phyloP scores from a whole-genome alignment of 2,329 filamentous ascomycete genomes.

The Neopestalotiopsis rosae region DNA sequence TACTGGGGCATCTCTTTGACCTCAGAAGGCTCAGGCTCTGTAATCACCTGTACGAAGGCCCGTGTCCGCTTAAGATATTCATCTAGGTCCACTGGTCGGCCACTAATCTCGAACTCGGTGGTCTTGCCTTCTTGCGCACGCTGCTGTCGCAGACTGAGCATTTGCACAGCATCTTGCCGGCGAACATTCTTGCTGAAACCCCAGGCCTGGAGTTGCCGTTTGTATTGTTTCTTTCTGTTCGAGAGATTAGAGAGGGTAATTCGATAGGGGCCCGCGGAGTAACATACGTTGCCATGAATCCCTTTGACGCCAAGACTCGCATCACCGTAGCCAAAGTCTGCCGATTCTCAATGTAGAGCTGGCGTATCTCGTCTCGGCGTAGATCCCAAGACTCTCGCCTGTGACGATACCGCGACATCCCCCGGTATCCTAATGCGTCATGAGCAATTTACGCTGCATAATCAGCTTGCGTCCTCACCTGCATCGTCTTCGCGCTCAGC shows the following conservation, averaged over 20 bases:
- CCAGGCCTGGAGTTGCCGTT: background rate
- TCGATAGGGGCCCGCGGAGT: background rate
- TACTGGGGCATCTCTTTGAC: background rate
- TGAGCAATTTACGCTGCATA: background rate
- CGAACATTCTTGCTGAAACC: background rate
- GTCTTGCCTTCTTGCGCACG: background rate
- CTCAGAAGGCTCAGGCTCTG: background rate
- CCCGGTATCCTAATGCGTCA: background rate
- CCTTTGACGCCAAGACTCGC: background rate
- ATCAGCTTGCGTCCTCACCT: conserved; percentile 5
- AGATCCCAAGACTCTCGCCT: conserved; percentile 5
- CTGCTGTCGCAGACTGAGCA: background rate
- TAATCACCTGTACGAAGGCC: background rate
- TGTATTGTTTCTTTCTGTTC: background rate
- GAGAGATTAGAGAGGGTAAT: background rate
- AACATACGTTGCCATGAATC: background rate
- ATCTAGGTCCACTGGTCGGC: background rate
- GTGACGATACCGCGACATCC: background rate
- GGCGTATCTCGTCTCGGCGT: conserved; percentile 8
- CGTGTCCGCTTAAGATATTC: background rate
- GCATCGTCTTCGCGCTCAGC: background rate
- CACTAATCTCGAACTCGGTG: background rate
- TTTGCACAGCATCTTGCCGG: conserved; percentile 1
- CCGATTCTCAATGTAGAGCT: conserved; percentile 1
- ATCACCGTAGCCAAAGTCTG: conserved; percentile 1